Evolutionary conservation across 768 basidiomycete genomes (phyloP).

Genomic region (Collybia sordida): DNA sequence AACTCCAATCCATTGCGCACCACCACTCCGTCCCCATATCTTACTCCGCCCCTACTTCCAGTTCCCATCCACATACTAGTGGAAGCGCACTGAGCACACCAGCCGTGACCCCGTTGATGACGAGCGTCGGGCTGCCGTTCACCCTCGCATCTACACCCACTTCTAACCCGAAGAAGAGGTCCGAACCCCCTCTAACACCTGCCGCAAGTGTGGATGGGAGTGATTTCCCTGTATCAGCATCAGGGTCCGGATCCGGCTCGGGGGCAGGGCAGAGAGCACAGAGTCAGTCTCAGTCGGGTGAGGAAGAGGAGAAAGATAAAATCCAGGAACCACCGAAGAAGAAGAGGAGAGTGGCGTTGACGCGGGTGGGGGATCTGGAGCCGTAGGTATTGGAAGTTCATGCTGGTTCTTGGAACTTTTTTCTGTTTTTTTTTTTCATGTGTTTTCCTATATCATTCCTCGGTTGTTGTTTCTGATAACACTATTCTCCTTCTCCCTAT

Average conservation of each 20-base stretch:
- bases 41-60: constrained; percentile 25
- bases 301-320: constrained; percentile 21
- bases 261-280: background rate
- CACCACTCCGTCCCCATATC: constrained; percentile 72
- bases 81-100: constrained; percentile 34
- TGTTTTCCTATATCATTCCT: too few relatives aligned
- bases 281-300: constrained; percentile 6
- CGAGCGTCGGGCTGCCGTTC: constrained; percentile 27
- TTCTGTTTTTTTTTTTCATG: background rate
- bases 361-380: constrained; percentile 61
- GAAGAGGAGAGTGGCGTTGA: constrained; percentile 79
- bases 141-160: constrained; percentile 11
- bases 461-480: too few relatives aligned
- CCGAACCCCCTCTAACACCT: constrained; percentile 48
- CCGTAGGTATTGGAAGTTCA: constrained; percentile 10
- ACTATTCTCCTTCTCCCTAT: too few relatives aligned
- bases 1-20: constrained; percentile 88
- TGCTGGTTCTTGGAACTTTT: background rate
- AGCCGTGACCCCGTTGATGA: constrained; percentile 32
- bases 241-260: constrained; percentile 18
- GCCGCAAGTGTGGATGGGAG: constrained; percentile 49
- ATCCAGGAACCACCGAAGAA: constrained; percentile 74
- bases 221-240: constrained; percentile 17
- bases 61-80: constrained; percentile 15
- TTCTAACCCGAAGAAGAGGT: constrained; percentile 35